Conservation (phyloP, 352 stramenopile species). For the Phytopythium litorale region DNA sequence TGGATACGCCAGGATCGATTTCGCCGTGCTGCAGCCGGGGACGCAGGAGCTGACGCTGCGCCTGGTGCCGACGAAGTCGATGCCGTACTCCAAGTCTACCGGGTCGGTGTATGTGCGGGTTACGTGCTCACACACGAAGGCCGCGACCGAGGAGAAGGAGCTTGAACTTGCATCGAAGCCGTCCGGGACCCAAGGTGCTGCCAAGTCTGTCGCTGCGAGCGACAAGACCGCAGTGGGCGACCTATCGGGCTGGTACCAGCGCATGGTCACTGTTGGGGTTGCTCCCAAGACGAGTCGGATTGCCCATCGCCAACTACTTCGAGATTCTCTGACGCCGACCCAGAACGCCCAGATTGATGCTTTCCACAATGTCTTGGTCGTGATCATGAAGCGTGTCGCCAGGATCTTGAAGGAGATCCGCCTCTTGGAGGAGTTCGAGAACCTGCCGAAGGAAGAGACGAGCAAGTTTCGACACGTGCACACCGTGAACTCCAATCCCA, state of each 20-base stretch:
- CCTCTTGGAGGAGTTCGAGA: conserved; percentile 62
- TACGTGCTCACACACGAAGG: conserved; percentile 6
- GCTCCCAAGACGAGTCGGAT: conserved; percentile 32
- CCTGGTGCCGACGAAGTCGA: conserved; percentile 30
- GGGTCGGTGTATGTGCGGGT: conserved; percentile 40
- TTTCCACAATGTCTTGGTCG: conserved; percentile 42
- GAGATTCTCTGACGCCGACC: conserved; percentile 41
- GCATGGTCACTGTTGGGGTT: conserved; percentile 12
- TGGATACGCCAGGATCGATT: conserved; percentile 47
- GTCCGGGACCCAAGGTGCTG: neutral
- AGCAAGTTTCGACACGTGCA: conserved; percentile 47
- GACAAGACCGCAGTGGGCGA: conserved; percentile 11
- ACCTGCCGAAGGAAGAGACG: conserved; percentile 39
- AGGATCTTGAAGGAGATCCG: conserved; percentile 48
- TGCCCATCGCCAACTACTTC: conserved; percentile 38
- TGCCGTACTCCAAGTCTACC: conserved; percentile 54
- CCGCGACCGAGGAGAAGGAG: conserved; percentile 1
- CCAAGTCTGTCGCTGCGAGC: neutral
- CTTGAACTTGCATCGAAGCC: neutral
- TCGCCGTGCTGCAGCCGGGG: conserved; percentile 32
- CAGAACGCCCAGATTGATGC: conserved; percentile 63
- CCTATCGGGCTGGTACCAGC: conserved; percentile 33
- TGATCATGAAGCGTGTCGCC: conserved; percentile 54
- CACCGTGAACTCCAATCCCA: conserved; percentile 36
- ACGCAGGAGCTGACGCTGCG: conserved; percentile 33